Conservation (phyloP, 2,329 filamentous ascomycete genomes). For the Ambrosiella beaveri region DNA sequence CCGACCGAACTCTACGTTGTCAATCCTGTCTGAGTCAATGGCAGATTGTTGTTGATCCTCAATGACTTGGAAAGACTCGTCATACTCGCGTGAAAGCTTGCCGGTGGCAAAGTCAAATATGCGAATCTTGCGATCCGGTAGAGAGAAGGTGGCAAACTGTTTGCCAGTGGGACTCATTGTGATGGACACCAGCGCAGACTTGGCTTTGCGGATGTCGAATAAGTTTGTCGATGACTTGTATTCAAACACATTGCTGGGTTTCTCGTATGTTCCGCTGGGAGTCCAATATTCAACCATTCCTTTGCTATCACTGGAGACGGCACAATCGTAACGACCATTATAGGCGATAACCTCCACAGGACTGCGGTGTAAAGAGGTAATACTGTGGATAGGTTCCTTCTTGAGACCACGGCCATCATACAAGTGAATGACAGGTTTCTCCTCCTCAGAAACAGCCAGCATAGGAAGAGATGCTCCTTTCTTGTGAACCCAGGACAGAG, state of each 20-base stretch:
- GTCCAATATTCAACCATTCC: conserved; percentile 98
- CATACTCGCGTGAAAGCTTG: conserved; percentile 82
- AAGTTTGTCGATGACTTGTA: conserved; percentile 88
- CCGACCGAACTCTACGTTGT: conserved; percentile 82
- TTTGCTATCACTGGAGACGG: conserved; percentile 70
- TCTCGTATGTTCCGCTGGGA: conserved; percentile 64
- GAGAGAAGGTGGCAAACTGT: conserved; percentile 75
- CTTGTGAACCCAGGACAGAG: conserved; percentile 81
- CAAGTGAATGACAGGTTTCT: conserved; percentile 55
- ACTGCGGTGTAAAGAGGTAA: conserved; percentile 64
- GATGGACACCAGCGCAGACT: conserved; percentile 64
- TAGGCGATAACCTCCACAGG: conserved; percentile 75
- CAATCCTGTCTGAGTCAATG: conserved; percentile 61
- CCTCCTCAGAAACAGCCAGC: conserved; percentile 65
- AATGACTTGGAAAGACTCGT: conserved; percentile 77
- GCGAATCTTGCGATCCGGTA: conserved; percentile 83
- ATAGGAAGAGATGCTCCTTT: conserved; percentile 76
- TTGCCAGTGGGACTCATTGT: conserved; percentile 73
- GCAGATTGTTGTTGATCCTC: conserved; percentile 95
- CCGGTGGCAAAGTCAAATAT: conserved; percentile 83
- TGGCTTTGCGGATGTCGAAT: conserved; percentile 94
- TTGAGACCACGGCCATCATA: conserved; percentile 84
- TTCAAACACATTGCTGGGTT: conserved; percentile 78
- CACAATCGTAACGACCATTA: conserved; percentile 78
- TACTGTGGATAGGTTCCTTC: conserved; percentile 54